These are phyloP conservation scores for Hyaloscypha bicolor DNA, from an alignment of 495 filamentous ascomycete genomes.

Conservation along the genomic window DNA sequence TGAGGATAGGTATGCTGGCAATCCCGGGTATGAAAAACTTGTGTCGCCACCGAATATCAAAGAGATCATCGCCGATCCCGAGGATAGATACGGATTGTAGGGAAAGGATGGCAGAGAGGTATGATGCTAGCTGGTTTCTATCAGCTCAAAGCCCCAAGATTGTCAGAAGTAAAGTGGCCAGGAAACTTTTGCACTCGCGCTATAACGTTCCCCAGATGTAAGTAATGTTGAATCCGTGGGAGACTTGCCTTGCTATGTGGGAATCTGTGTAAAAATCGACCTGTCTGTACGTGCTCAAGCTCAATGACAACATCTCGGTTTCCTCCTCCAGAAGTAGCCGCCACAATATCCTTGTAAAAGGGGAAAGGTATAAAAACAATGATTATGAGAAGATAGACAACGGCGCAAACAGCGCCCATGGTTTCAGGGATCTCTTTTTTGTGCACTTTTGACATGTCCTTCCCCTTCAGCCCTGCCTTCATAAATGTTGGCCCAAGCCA, in stretches of 20 bases:
- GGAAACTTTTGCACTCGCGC: neutral
- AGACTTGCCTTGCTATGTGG: constrained; percentile 81
- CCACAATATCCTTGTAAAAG: constrained; percentile 97
- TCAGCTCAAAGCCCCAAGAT: constrained; percentile 1
- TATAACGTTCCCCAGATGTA: too few relatives aligned
- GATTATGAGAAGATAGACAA: constrained; percentile 84
- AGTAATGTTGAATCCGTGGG: too few relatives aligned
- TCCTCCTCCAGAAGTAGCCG: constrained; percentile 91
- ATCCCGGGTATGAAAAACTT: constrained; percentile 97
- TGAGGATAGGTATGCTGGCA: constrained; percentile 88
- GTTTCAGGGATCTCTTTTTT: constrained; percentile 85
- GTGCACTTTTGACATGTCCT: constrained; percentile 79
- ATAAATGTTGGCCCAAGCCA: constrained; percentile 96
- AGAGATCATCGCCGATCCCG: constrained; percentile 92
- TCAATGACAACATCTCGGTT: constrained; percentile 81
- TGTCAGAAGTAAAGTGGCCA: neutral
- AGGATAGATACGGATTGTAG: constrained; percentile 88
- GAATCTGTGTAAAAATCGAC: constrained; percentile 84
- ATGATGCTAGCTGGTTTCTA: constrained; percentile 78
- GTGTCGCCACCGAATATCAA: constrained; percentile 98
- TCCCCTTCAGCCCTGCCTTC: constrained; percentile 85
- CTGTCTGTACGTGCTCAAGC: constrained; percentile 59
- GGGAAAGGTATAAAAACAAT: constrained; percentile 95
- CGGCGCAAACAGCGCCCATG: constrained; percentile 95
- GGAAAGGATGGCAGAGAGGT: constrained; percentile 89